Percentiles rank a stretch among this genome's conserved stretches.
Evolutionary conservation across 2,329 filamentous ascomycete species (phyloP).

Genomic region (Phialophora tarda): DNA sequence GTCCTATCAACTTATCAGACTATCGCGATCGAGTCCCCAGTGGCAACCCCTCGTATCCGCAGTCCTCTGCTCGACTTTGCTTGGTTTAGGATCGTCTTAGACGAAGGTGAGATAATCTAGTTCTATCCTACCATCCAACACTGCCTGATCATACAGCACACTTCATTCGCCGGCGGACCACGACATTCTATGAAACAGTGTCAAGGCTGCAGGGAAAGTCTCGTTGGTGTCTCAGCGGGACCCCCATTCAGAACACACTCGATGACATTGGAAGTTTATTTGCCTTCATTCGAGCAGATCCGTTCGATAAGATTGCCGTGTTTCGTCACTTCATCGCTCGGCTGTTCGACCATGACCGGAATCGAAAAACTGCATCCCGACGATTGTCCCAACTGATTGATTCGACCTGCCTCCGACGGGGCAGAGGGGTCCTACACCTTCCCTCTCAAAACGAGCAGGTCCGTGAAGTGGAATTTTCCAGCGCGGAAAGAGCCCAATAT

Average conservation of each 20-base stretch:
- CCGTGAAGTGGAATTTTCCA: constrained; percentile 45
- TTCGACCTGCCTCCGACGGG: constrained; percentile 40
- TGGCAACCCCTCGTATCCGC: constrained; percentile 30
- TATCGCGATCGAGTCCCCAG: constrained; percentile 46
- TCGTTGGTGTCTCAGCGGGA: constrained; percentile 62
- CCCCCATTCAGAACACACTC: constrained; percentile 61
- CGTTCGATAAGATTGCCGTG: constrained; percentile 49
- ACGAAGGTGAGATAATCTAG: constrained; percentile 46
- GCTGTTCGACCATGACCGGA: constrained; percentile 46
- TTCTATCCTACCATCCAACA: not conserved
- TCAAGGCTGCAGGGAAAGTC: constrained; percentile 50
- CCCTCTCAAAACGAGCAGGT: constrained; percentile 41
- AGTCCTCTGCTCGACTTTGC: constrained; percentile 44
- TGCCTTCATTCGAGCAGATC: constrained; percentile 54
- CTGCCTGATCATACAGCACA: constrained; percentile 47
- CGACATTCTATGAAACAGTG: constrained; percentile 53
- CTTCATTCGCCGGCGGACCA: constrained; percentile 57
- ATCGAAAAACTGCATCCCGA: constrained; percentile 30
- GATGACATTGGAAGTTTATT: constrained; percentile 60
- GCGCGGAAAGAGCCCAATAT: constrained; percentile 36
- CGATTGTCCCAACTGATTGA: constrained; percentile 44
- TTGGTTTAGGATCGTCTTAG: constrained; percentile 54
- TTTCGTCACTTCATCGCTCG: constrained; percentile 55
- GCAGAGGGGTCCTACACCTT: constrained; percentile 30
- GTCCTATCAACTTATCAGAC: constrained; percentile 59